Base-by-base conservation (phyloP, 805 yeast species). In the Cyberlindnera japonica region DNA sequence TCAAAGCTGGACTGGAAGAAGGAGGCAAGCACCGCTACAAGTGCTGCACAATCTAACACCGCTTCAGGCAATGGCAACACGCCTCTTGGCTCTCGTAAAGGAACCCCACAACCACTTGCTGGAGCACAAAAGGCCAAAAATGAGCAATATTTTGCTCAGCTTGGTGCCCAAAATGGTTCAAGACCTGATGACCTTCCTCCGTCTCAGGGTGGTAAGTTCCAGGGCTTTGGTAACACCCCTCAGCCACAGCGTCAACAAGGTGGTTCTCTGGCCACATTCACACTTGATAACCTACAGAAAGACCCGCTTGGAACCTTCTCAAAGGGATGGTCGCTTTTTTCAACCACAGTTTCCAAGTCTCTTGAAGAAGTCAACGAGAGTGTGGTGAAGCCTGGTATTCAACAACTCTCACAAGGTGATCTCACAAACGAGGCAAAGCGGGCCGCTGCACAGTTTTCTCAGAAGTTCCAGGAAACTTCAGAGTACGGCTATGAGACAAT, bases 381-480 rank as follows among this genome's bases (percentile, higher is more conserved):
- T 8, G 95, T 89, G 37, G 89, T 93, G 50, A 87, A 86, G 59
- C 99, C 99, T n/a, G 79, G 93, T 33, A 73, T 88, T 59, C 80
- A 79, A 57, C 89, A 84, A 56, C 71, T 93, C 51, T 77, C 81
- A 27, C 88, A 81, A 46, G 78, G 85, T 47, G 98, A 93, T 44
- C 62, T 86, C 32, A 79, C 95, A 18, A 69, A 65, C 40, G 95
- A 88, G 57, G 93, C 98, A 5, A 79, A 75, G 48, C 77, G 88
- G 51, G 98, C 98, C n/a, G 86, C 95, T 75, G 82, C 87, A 44
- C 97, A 93, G 68, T 93, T 91, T 67, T 96, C 97, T 35, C 95
- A 86, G 59, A 88, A 81, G 57, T 84, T 91, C 67, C 95, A 85
- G 60, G 95, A 89, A 49, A 87, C 96, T 1, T 84, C 95, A 24